phyloP scores from a whole-genome alignment of 2,329 filamentous ascomycete genomes.

The Fusarium hainanense region DNA sequence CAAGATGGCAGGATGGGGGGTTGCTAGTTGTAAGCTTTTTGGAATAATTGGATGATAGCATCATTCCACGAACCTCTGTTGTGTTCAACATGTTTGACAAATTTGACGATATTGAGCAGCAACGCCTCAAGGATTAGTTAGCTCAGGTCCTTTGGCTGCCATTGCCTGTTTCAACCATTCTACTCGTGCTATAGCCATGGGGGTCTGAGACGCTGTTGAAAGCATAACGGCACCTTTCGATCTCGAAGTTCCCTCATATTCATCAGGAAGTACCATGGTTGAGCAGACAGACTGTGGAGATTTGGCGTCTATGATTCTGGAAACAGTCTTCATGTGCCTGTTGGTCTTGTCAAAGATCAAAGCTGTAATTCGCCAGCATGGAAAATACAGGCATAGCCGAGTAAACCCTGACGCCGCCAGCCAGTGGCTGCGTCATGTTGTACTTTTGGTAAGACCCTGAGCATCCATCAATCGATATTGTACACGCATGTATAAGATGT shows the following conservation, averaged over 20 bases:
- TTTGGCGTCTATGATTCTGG: slow-evolving; percentile 9
- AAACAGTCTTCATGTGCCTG: slow-evolving; percentile 1
- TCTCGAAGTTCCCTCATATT: neutral
- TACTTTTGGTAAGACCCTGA: slow-evolving; percentile 8
- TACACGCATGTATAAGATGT: neutral
- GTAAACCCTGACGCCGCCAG: slow-evolving; percentile 16
- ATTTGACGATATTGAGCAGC: neutral
- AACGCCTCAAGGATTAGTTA: neutral
- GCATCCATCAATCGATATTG: neutral
- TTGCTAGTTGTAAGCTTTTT: neutral
- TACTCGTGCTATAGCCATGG: neutral
- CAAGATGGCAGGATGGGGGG: neutral
- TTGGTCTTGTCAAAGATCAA: neutral
- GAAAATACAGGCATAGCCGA: slow-evolving; percentile 6
- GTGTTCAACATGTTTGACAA: neutral
- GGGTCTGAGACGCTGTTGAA: neutral
- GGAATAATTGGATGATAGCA: neutral
- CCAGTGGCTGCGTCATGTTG: slow-evolving; percentile 7
- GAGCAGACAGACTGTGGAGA: neutral
- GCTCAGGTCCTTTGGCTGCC: neutral
- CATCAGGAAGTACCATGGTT: neutral
- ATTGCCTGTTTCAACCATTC: neutral
- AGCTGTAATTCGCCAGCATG: slow-evolving; percentile 10
- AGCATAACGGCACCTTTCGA: neutral
- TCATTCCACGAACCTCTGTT: neutral